Conservation (phyloP, 2,329 filamentous ascomycete species). For the Botrytis galanthina region DNA sequence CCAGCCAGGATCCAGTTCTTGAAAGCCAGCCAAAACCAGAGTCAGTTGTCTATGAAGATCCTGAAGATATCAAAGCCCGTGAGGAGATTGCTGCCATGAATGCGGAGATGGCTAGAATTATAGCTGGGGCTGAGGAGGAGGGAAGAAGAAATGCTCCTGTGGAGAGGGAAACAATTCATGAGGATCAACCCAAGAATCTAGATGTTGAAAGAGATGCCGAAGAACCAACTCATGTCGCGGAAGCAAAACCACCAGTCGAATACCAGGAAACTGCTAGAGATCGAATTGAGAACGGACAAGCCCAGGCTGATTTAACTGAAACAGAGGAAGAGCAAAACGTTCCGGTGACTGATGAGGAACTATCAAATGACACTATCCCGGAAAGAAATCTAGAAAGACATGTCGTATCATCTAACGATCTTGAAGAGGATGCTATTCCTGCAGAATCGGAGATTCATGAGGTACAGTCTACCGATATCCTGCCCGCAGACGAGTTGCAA, state of each 20-base stretch:
- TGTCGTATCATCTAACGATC: background rate
- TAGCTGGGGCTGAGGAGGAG: background rate
- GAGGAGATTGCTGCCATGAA: slow-evolving; percentile 5
- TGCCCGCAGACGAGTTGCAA: background rate
- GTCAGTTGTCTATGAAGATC: background rate
- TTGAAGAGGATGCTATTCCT: background rate
- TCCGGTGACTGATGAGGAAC: background rate
- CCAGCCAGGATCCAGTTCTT: background rate
- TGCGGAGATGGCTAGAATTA: background rate
- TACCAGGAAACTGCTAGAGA: background rate
- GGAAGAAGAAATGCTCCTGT: background rate
- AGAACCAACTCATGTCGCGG: background rate
- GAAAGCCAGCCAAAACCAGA: background rate
- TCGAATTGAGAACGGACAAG: background rate
- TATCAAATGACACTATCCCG: background rate
- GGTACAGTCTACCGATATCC: fast-evolving
- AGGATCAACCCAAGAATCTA: background rate
- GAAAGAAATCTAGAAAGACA: too few relatives aligned
- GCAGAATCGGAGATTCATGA: too few relatives aligned
- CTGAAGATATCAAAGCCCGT: background rate
- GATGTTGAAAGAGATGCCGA: background rate
- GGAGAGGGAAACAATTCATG: background rate
- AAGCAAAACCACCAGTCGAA: background rate
- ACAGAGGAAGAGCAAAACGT: background rate
- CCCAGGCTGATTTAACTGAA: background rate